Base-by-base conservation (phyloP, 371 early-diverging fungal genomes). In the Phascolomyces articulosus region DNA sequence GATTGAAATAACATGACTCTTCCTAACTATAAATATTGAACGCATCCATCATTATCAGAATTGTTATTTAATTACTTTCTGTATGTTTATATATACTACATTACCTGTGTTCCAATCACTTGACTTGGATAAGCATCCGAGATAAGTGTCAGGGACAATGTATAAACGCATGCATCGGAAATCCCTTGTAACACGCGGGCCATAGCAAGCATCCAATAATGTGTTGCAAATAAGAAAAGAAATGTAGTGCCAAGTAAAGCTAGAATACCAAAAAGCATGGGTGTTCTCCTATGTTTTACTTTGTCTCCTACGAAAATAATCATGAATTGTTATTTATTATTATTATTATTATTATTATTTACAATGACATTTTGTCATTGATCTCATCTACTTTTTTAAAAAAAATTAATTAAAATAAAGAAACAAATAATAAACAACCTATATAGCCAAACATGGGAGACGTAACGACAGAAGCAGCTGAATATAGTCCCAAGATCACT, bases 111-210 rank as follows among this genome's bases (percentile, higher is more conserved):
- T 40, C 88, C 91, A 55, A 90, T 53, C 44, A 80, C 77, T 38
- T 68, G 67, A 23, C 78, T 57, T 0, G 83, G 68, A 69, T 79
- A 80, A 3, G 79, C 75, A 63, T 89, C 90, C 1, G 85, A 79
- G 53, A 90, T 68, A 21, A 85, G 55, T 18, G 78, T 77, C 59
- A 84, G 67, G 26, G 83, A 78, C 40, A 86, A 54, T 7, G 82
- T 82, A 88, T 87, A 87, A 13, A 81, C 79, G 24, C 79, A 80
- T 15, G 82, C 85, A 40, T 77, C 82, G 11, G 85, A 68, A 31
- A 85, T 74, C 0, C 90, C 90, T 70, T 87, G 87, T 55, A 84
- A 65, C 63, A 87, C 75, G 0, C 90, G 83, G 26, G 86, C 89
- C 3, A 86, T 18, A n/a, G 84, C 60, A 26, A 89, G 64, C 58